These are phyloP conservation scores for Byssothecium circinans DNA, from an alignment of 2,329 filamentous ascomycete genomes.

Conservation along the genomic window DNA sequence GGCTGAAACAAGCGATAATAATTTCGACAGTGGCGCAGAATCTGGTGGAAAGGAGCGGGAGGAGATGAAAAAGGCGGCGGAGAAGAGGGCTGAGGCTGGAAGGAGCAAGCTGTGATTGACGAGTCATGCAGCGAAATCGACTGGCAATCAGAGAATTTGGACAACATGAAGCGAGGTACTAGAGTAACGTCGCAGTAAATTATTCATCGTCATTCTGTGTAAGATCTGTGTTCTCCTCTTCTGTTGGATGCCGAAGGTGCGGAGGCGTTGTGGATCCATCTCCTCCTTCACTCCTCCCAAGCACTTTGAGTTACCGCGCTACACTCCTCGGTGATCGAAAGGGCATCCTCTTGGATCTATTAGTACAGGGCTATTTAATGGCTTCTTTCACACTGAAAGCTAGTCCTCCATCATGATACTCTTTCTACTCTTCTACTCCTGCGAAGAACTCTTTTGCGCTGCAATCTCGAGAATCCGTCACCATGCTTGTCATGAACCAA, in stretches of 20 bases:
- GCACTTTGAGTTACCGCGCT: neutral
- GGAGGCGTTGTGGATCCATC: neutral
- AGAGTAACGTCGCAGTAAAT: neutral
- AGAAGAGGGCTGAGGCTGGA: neutral
- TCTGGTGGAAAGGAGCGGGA: neutral
- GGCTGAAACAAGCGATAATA: conserved; percentile 27
- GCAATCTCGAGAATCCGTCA: neutral
- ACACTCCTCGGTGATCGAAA: neutral
- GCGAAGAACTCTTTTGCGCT: too few relatives aligned
- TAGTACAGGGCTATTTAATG: too few relatives aligned
- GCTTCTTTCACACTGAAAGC: too few relatives aligned
- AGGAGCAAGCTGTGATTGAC: neutral
- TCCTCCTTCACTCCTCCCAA: neutral
- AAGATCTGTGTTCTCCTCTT: neutral
- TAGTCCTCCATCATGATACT: too few relatives aligned
- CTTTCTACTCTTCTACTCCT: too few relatives aligned
- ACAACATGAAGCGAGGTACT: too few relatives aligned
- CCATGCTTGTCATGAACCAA: neutral
- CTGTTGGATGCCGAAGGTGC: neutral
- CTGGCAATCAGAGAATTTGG: too few relatives aligned
- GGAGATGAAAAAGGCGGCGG: neutral
- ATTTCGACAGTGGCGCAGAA: conserved; percentile 24
- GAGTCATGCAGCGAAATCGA: neutral
- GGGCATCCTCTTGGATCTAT: too few relatives aligned
- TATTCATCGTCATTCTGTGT: neutral